Percentiles rank a stretch among this genome's conserved stretches.
Conservation (phyloP, 805 yeast genomes). For the Ogataea naganishii region DNA sequence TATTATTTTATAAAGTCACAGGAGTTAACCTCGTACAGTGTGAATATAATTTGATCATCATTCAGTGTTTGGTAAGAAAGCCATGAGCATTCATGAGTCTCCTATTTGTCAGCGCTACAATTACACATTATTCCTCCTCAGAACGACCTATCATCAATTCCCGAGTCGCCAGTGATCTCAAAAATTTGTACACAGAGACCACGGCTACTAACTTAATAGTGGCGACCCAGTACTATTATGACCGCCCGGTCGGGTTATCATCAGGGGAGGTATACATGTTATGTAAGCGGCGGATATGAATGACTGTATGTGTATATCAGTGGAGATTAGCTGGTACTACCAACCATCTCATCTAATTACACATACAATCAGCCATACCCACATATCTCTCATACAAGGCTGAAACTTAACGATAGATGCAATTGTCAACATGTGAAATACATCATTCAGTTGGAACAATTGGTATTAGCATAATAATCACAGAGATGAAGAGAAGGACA, state of each 20-base stretch:
- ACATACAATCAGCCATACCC: no score
- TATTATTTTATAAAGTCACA: slow-evolving; percentile 31
- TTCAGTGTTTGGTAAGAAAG: slow-evolving; percentile 1
- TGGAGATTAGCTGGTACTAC: no score
- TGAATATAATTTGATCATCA: slow-evolving; percentile 31
- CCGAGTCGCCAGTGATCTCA: slow-evolving; percentile 31
- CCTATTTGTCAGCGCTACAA: not conserved
- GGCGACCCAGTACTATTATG: slow-evolving; percentile 27
- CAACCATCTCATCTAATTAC: no score
- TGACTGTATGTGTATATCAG: no score
- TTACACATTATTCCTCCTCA: not conserved
- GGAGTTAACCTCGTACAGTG: slow-evolving; percentile 41
- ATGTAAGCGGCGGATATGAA: no score
- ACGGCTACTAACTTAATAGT: slow-evolving; percentile 36
- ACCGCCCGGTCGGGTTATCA: slow-evolving; percentile 44
- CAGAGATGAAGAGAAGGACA: no score
- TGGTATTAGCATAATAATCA: slow-evolving; percentile 45
- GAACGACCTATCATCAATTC: slow-evolving; percentile 44
- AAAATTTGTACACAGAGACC: slow-evolving; percentile 43
- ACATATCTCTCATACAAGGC: slow-evolving; percentile 63
- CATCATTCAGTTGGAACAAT: slow-evolving; percentile 52
- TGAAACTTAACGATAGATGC: slow-evolving; percentile 51
- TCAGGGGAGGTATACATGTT: no score
- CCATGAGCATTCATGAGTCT: not conserved
- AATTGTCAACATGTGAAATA: slow-evolving; percentile 38